Base-by-base conservation (phyloP, 768 basidiomycete genomes). In the Daedalea quercina region DNA sequence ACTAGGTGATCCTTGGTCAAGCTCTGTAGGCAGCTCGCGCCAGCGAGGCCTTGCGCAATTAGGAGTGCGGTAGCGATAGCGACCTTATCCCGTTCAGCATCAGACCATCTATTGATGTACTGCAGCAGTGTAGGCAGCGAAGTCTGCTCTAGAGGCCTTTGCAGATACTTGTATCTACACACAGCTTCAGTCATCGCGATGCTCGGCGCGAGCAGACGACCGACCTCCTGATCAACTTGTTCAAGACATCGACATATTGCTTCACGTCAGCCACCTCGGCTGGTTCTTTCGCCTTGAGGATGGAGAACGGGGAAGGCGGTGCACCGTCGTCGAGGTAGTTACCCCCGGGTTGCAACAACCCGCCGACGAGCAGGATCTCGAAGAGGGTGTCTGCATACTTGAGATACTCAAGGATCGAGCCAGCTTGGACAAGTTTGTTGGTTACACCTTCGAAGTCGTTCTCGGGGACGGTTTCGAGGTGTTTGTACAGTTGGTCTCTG, bases 311-410 rank as follows among this genome's bases (percentile, higher is more conserved):
- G 34, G 87, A 93, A 13, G 82, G 76, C 25, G 90, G 87, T 20
- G 87, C 85, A 46, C 83, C 84, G 56, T 93, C 90, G 53, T 96
- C 93, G 70, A 97, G 63, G 72, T 90, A 94, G 63, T 76, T 82
- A 55, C 95, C 95, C 48, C 95, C 95, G 19, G 95, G 96, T 71
- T 97, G 94, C 62, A 99, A 83, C 57, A 99, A 86, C 40, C 93
- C 92, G 46, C 95, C 95, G 65, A 94, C 87, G 64, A 99, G 81
- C 67, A 97, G 79, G 74, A 96, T 82, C 73, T 99, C 94, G 71
- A 96, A 98, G 63, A 98, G 85, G 52, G 87, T 80, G 63, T 96
- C 94, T 71, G 92, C 90, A 85, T 98, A 97, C 75, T 96, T 96
- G 70, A 94, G 84, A 65, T 84, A 87, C 72, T 99, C 96, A 69